phyloP scores from a whole-genome alignment of 306 rosid species.

The Castanea sativa region DNA sequence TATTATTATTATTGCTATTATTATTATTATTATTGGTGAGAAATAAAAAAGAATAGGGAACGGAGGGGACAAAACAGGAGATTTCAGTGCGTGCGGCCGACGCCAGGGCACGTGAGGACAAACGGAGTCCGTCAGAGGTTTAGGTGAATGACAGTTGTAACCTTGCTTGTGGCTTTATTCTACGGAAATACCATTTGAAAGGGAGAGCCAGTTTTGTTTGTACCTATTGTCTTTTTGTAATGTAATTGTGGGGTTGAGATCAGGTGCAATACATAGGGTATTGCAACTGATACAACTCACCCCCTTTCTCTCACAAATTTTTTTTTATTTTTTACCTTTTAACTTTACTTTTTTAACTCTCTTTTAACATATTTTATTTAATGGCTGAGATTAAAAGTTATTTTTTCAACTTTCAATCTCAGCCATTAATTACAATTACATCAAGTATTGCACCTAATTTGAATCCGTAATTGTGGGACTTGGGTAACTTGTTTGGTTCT shows the following conservation, averaged over 20 bases:
- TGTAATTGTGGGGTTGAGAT: neutral
- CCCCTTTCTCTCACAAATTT: too few relatives aligned
- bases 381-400: too few relatives aligned
- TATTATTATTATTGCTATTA: neutral
- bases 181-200: neutral
- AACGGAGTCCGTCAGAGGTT: slow-evolving; percentile 11
- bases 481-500: too few relatives aligned
- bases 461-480: neutral
- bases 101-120: slow-evolving; percentile 22
- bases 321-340: too few relatives aligned
- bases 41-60: neutral
- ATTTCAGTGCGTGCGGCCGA: slow-evolving; percentile 19
- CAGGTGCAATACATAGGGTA: too few relatives aligned
- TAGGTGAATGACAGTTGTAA: neutral
- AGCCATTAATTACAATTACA: too few relatives aligned
- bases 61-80: slow-evolving; percentile 17
- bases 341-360: too few relatives aligned
- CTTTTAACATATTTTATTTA: too few relatives aligned
- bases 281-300: too few relatives aligned
- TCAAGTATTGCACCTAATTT: too few relatives aligned
- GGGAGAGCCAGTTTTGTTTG: neutral
- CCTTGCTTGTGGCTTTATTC: neutral
- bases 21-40: neutral
- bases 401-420: too few relatives aligned
- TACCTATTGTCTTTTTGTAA: neutral